phyloP scores from a whole-genome alignment of 139 green algal genomes.

The Deuterostichococcus epilithicus region DNA sequence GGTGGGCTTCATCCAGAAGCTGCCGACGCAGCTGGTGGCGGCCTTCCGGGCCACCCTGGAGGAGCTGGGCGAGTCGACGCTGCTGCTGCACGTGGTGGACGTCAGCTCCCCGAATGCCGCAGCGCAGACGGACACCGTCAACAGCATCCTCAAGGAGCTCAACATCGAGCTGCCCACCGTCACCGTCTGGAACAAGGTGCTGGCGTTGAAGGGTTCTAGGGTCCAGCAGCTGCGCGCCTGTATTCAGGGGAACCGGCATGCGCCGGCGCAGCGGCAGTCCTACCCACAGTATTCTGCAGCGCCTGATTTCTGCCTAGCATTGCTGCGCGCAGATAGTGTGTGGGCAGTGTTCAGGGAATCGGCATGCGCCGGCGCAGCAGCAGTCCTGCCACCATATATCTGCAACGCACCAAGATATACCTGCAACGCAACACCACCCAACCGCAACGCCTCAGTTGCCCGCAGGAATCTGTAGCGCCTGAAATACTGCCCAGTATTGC shows the following conservation, averaged over 20 bases:
- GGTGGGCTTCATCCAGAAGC: slow-evolving; percentile 87
- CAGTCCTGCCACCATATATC: too few relatives aligned
- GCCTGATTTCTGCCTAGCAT: too few relatives aligned
- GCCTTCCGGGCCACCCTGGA: slow-evolving; percentile 93
- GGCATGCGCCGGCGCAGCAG: too few relatives aligned
- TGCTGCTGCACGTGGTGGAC: slow-evolving; percentile 95
- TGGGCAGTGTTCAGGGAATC: too few relatives aligned
- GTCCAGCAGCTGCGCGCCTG: not conserved
- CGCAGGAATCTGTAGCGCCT: too few relatives aligned
- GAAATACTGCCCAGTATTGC: too few relatives aligned
- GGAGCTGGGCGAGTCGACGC: slow-evolving; percentile 77
- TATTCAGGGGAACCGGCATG: too few relatives aligned
- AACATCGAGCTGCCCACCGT: slow-evolving; percentile 64
- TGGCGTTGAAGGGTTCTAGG: not conserved
- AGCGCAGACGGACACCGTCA: slow-evolving; percentile 71
- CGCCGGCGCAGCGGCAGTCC: too few relatives aligned
- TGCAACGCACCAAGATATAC: too few relatives aligned
- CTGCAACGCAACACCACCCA: too few relatives aligned
- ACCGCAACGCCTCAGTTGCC: too few relatives aligned
- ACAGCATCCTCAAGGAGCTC: slow-evolving; percentile 73
- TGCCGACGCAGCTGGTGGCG: slow-evolving; percentile 92
- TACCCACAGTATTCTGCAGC: too few relatives aligned
- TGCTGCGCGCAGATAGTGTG: not conserved
- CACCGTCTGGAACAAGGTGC: slow-evolving; percentile 92
- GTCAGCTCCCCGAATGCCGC: slow-evolving; percentile 67